phyloP scores from a whole-genome alignment of 2,329 filamentous ascomycete species.

The Hypomyces perniciosus region DNA sequence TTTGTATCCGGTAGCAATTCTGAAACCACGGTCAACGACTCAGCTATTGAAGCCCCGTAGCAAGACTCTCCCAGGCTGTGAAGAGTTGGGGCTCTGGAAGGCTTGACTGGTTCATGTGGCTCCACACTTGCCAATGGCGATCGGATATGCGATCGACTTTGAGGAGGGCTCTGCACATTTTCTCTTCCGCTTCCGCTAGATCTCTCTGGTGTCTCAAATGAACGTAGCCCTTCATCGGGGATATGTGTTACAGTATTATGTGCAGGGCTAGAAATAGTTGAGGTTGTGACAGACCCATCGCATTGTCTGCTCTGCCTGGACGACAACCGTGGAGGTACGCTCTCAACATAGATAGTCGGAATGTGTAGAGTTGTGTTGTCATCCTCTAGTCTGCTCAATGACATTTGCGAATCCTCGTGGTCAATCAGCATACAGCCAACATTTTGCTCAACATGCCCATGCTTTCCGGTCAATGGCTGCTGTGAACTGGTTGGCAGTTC shows the following conservation, averaged over 20 bases:
- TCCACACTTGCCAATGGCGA: neutral
- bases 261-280: neutral
- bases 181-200: neutral
- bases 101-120: no score
- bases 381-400: neutral
- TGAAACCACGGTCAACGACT: no score
- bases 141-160: neutral
- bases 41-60: no score
- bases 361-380: neutral
- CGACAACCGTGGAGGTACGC: conserved; percentile 16
- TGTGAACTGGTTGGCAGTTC: no score
- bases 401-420: no score
- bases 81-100: no score
- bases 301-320: conserved; percentile 8
- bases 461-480: no score
- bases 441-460: no score
- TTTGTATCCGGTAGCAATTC: neutral
- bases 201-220: neutral
- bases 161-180: neutral
- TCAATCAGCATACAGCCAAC: no score
- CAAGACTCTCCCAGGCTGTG: no score
- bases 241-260: neutral
- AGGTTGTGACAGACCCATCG: neutral
- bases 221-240: neutral
- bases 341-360: conserved; percentile 10